Percentiles rank a stretch among this genome's conserved stretches.
Evolutionary conservation across 169 alveolate species (phyloP).

Genomic region (Eimeria mitis): DNA sequence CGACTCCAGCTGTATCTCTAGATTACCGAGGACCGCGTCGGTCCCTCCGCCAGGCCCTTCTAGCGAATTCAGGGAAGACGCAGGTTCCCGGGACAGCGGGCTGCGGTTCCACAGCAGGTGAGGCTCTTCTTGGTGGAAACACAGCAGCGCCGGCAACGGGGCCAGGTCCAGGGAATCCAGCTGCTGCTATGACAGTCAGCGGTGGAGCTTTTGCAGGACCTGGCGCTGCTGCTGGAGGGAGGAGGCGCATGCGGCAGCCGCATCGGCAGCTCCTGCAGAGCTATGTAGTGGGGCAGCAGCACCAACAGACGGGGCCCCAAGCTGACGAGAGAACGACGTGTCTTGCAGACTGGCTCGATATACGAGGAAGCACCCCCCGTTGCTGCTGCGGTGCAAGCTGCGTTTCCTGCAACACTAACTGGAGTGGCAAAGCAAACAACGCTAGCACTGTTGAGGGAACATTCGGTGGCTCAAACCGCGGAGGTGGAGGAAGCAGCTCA

Average conservation of each 20-base stretch:
- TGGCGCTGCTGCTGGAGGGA: conserved; percentile 29
- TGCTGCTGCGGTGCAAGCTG: conserved; percentile 70
- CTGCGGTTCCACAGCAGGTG: conserved; percentile 19
- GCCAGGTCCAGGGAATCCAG: background rate
- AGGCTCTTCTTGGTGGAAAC: background rate
- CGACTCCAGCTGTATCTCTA: background rate
- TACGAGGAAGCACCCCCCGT: conserved; percentile 14
- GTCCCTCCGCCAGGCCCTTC: conserved; percentile 69
- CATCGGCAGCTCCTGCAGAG: conserved; percentile 72
- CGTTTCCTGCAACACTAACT: conserved; percentile 39
- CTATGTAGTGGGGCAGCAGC: conserved; percentile 66
- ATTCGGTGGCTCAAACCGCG: background rate
- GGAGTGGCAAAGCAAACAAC: background rate
- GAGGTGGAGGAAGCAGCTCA: conserved; percentile 32
- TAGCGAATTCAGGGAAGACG: conserved; percentile 71
- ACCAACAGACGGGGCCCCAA: conserved; percentile 49
- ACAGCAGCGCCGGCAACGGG: conserved; percentile 15
- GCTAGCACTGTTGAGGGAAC: background rate
- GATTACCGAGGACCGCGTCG: conserved; percentile 61
- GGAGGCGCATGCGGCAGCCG: conserved; percentile 71
- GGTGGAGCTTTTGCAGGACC: background rate
- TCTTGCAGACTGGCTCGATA: conserved; percentile 67
- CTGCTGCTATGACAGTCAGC: background rate
- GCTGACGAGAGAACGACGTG: conserved; percentile 40
- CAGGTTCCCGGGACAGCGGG: conserved; percentile 13